phyloP scores from a whole-genome alignment of 768 basidiomycete species.

The Suillus decipiens region DNA sequence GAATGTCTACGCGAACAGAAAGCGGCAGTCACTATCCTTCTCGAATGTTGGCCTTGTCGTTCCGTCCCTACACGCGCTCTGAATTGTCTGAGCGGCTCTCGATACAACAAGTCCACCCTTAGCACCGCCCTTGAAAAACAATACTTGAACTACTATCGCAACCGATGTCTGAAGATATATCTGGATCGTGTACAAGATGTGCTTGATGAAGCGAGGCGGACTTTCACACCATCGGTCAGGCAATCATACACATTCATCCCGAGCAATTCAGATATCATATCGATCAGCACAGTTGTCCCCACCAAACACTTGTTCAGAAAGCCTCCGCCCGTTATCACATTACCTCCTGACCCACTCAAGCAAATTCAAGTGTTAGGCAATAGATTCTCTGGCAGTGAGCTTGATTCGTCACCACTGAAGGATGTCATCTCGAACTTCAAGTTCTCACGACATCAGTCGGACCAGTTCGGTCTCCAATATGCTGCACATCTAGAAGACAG shows the following conservation, averaged over 20 bases:
- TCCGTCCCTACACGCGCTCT: constrained; percentile 2
- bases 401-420: neutral
- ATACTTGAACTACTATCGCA: constrained; percentile 21
- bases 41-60: constrained; percentile 19
- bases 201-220: constrained; percentile 2
- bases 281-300: neutral
- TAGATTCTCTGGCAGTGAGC: neutral
- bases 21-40: neutral
- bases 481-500: constrained; percentile 17
- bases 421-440: neutral
- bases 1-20: neutral
- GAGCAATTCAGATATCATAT: neutral
- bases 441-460: neutral
- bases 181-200: constrained; percentile 16
- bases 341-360: neutral
- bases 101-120: constrained; percentile 11
- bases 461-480: constrained; percentile 14
- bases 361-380: no score
- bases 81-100: neutral
- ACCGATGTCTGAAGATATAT: constrained; percentile 15
- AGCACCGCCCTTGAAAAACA: neutral
- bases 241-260: constrained; percentile 7
- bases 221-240: neutral
- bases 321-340: neutral
- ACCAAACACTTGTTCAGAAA: constrained; percentile 5